A percentile compares a stretch with the other conserved stretches of the same genome.
Conservation (phyloP, 2,329 filamentous ascomycete genomes). For the Falciphora oryzae region DNA sequence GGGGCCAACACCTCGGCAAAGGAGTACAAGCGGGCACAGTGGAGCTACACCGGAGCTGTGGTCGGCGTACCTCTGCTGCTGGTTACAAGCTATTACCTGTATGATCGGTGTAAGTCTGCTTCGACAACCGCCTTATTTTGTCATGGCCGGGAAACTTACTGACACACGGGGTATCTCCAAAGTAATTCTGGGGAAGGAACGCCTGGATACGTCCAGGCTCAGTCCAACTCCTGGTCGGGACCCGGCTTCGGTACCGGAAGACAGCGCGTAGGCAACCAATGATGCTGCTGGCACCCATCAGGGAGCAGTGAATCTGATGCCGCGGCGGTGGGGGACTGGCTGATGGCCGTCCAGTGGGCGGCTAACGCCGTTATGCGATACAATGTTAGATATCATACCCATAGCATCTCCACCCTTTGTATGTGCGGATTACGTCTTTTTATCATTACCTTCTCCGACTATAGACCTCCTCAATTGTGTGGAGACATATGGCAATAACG, state of each 20-base stretch:
- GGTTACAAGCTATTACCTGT: conserved; percentile 7
- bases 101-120: conserved; percentile 6
- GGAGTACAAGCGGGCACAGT: conserved; percentile 7
- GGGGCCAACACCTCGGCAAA: background rate
- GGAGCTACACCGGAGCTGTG: conserved; percentile 2
- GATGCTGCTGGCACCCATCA: too few relatives aligned
- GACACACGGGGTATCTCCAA: background rate
- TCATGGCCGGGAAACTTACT: background rate
- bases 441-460: too few relatives aligned
- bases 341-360: too few relatives aligned
- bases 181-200: conserved; percentile 8
- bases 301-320: too few relatives aligned
- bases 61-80: background rate
- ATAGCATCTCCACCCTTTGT: too few relatives aligned
- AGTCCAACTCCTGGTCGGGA: background rate
- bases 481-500: too few relatives aligned
- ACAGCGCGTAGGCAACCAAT: too few relatives aligned
- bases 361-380: too few relatives aligned
- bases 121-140: background rate
- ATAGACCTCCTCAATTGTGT: too few relatives aligned
- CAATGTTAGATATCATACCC: too few relatives aligned
- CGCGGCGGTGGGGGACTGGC: too few relatives aligned
- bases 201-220: background rate
- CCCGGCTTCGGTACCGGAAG: background rate
- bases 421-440: too few relatives aligned